A percentile compares a stretch with the other conserved stretches of the same genome.
phyloP scores from a whole-genome alignment of 2,329 filamentous ascomycete genomes.

The Penicillium oxalicum region DNA sequence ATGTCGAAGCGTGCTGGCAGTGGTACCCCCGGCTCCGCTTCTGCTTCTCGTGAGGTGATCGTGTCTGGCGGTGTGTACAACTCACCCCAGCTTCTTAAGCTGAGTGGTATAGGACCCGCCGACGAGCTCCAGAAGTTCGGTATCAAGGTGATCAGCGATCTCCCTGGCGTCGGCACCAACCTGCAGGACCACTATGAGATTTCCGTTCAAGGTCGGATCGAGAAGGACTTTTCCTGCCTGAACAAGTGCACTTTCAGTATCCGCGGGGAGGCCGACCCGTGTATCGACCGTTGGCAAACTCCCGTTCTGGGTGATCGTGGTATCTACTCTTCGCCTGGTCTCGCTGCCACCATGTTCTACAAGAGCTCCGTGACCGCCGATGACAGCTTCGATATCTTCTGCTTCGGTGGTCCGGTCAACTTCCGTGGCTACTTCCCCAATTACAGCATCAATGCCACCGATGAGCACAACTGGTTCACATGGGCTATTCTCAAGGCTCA shows the following conservation, averaged over 20 bases:
- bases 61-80: conserved; percentile 54
- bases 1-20: conserved; percentile 16
- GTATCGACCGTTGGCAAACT: conserved; percentile 41
- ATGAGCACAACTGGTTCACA: conserved; percentile 38
- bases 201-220: conserved; percentile 16
- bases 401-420: conserved; percentile 52
- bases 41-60: conserved; percentile 43
- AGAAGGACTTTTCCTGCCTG: conserved; percentile 40
- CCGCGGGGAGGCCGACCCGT: conserved; percentile 32
- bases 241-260: conserved; percentile 29
- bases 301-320: conserved; percentile 34
- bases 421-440: conserved; percentile 49
- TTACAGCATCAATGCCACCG: conserved; percentile 40
- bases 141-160: conserved; percentile 52
- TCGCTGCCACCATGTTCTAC: conserved; percentile 46
- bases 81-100: conserved; percentile 59
- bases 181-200: conserved; percentile 52
- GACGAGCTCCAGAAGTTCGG: conserved; percentile 48
- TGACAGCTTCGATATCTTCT: conserved; percentile 49
- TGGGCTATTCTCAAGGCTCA: conserved; percentile 55
- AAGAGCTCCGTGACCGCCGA: conserved; percentile 34
- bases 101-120: conserved; percentile 57
- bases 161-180: conserved; percentile 59
- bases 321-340: conserved; percentile 47
- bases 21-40: conserved; percentile 38